These are phyloP conservation scores for Rhynchospora tenuis DNA, from an alignment of 176 grass and related monocot genomes.

Conservation along the genomic window DNA sequence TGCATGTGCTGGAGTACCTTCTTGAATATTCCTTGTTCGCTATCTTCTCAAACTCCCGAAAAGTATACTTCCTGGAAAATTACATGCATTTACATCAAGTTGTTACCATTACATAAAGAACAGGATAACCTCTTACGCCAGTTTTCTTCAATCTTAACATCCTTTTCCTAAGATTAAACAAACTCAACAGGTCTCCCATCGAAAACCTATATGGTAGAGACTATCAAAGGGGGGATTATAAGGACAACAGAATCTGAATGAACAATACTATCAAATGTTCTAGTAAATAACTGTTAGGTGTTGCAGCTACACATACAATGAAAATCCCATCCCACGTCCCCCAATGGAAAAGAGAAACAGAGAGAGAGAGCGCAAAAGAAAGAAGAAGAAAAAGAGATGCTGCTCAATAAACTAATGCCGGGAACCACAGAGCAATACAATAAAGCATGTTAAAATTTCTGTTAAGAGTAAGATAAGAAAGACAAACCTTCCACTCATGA, in stretches of 20 bases:
- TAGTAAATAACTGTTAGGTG: not conserved
- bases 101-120: not conserved
- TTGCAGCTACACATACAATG: not conserved
- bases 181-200: not conserved
- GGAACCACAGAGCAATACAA: not conserved
- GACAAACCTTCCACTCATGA: conserved; percentile 89
- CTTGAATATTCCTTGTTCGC: conserved; percentile 85
- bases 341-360: not conserved
- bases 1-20: conserved; percentile 81
- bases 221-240: not conserved
- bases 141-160: not conserved
- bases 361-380: not conserved
- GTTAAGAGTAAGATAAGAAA: not conserved
- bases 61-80: conserved; percentile 85
- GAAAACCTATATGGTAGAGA: not conserved
- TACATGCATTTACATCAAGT: not conserved
- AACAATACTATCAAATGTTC: not conserved
- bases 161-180: not conserved
- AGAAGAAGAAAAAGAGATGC: not conserved
- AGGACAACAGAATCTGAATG: not conserved
- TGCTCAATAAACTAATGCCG: not conserved
- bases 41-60: conserved; percentile 94
- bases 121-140: not conserved
- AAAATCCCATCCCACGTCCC: not conserved
- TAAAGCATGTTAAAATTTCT: not conserved